Evolutionary conservation across 345 rosid genomes (phyloP).

Genomic region (Hibiscus tridactylites): DNA sequence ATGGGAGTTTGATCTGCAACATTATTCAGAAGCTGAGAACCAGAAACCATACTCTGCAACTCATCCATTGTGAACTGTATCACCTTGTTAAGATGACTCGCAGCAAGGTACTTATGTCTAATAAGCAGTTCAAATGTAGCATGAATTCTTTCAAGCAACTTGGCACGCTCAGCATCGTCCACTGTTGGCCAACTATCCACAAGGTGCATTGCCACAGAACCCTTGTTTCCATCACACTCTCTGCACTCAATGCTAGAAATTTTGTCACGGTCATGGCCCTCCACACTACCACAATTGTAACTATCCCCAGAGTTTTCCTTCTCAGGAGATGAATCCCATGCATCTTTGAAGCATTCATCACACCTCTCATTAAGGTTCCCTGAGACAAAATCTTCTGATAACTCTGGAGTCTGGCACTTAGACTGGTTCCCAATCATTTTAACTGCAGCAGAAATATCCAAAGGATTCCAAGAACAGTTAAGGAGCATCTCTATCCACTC

Average conservation of each 20-base stretch:
- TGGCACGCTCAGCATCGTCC: constrained; percentile 64
- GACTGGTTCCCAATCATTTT: constrained; percentile 46
- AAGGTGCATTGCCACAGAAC: constrained; percentile 24
- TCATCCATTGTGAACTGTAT: constrained; percentile 66
- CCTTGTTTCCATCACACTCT: constrained; percentile 34
- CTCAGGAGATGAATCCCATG: constrained; percentile 70
- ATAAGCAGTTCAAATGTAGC: constrained; percentile 61
- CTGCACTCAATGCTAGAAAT: constrained; percentile 23
- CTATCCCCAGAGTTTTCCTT: constrained; percentile 41
- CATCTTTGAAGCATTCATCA: constrained; percentile 72
- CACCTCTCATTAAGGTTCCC: constrained; percentile 38
- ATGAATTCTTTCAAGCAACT: constrained; percentile 71
- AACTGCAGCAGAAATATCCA: constrained; percentile 58
- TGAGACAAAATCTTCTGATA: constrained; percentile 30
- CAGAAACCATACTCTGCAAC: constrained; percentile 55
- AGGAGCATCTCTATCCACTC: constrained; percentile 73
- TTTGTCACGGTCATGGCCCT: constrained; percentile 26
- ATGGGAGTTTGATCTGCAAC: constrained; percentile 59
- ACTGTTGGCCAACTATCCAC: constrained; percentile 65
- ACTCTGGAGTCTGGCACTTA: constrained; percentile 33
- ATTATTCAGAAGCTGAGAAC: constrained; percentile 47
- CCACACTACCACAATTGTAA: constrained; percentile 26
- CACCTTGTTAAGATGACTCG: constrained; percentile 70
- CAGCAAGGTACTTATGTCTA: constrained; percentile 64
- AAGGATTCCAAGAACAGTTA: constrained; percentile 73